These are phyloP conservation scores for Ensete glaucum DNA, from an alignment of 176 grass and related monocot species.

Conservation along the genomic window DNA sequence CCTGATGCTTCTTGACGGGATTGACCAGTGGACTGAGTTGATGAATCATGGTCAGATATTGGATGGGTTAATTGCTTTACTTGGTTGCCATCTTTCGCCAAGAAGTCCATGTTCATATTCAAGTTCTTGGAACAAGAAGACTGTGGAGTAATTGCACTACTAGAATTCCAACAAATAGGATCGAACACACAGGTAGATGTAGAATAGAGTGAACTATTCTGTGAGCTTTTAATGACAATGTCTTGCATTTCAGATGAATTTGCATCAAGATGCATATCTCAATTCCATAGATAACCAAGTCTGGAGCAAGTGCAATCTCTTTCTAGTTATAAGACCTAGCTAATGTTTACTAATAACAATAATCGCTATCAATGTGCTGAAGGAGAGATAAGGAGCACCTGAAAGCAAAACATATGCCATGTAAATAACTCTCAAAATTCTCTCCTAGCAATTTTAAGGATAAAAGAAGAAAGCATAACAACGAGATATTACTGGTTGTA, in stretches of 20 bases:
- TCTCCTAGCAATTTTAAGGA: not conserved
- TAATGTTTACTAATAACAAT: not conserved
- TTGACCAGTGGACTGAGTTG: slow-evolving; percentile 37
- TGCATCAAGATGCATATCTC: slow-evolving; percentile 25
- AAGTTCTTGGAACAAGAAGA: slow-evolving; percentile 20
- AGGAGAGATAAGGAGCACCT: not conserved
- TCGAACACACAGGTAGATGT: slow-evolving; percentile 33
- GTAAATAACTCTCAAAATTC: not conserved
- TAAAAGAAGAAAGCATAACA: not conserved
- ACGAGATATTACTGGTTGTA: too few relatives aligned
- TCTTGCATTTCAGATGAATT: slow-evolving; percentile 16
- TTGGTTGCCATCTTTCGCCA: slow-evolving; percentile 34
- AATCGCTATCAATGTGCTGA: too few relatives aligned
- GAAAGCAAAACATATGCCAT: not conserved
- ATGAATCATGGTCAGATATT: slow-evolving; percentile 33
- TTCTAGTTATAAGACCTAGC: not conserved
- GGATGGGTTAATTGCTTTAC: slow-evolving; percentile 36
- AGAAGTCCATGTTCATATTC: slow-evolving; percentile 26
- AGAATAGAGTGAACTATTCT: slow-evolving; percentile 37
- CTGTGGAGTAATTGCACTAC: slow-evolving; percentile 18
- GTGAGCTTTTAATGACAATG: slow-evolving; percentile 17
- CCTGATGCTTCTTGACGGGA: slow-evolving; percentile 61
- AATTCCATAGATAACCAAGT: slow-evolving; percentile 13
- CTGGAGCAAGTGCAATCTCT: not conserved
- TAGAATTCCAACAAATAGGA: slow-evolving; percentile 34